Evolutionary conservation across 116 monocot species (phyloP).

Genomic region (Trichopus zeylanicus): DNA sequence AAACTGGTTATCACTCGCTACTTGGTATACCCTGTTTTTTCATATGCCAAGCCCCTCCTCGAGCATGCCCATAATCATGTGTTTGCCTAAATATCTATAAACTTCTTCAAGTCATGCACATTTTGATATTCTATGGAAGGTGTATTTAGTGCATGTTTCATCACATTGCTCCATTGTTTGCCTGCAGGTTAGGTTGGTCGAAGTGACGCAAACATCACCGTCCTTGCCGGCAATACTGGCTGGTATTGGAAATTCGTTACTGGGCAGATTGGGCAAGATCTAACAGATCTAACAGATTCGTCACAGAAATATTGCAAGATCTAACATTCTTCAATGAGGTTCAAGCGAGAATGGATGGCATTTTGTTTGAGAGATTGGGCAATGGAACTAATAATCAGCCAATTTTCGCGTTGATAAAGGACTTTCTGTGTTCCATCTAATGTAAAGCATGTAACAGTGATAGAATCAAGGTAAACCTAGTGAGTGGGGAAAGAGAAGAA

Average conservation of each 20-base stretch:
- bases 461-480: too few relatives aligned
- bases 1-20: too few relatives aligned
- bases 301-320: slow-evolving; percentile 59
- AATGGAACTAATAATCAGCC: slow-evolving; percentile 22
- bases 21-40: too few relatives aligned
- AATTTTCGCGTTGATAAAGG: slow-evolving; percentile 54
- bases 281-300: too few relatives aligned
- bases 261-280: slow-evolving; percentile 44
- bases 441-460: too few relatives aligned
- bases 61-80: too few relatives aligned
- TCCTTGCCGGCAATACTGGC: slow-evolving; percentile 36
- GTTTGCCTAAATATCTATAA: too few relatives aligned
- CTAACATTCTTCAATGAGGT: slow-evolving; percentile 35
- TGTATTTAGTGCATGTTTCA: too few relatives aligned
- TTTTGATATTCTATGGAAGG: too few relatives aligned
- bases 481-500: too few relatives aligned
- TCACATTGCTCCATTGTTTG: neutral
- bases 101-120: too few relatives aligned
- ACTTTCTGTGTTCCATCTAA: slow-evolving; percentile 42
- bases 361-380: slow-evolving; percentile 58
- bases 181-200: slow-evolving; percentile 70
- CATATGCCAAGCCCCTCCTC: too few relatives aligned
- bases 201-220: slow-evolving; percentile 49
- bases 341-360: slow-evolving; percentile 90
- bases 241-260: slow-evolving; percentile 48